Evolutionary conservation across 2,329 filamentous ascomycete species (phyloP).

Genomic region (Neocucurbitaria cava): DNA sequence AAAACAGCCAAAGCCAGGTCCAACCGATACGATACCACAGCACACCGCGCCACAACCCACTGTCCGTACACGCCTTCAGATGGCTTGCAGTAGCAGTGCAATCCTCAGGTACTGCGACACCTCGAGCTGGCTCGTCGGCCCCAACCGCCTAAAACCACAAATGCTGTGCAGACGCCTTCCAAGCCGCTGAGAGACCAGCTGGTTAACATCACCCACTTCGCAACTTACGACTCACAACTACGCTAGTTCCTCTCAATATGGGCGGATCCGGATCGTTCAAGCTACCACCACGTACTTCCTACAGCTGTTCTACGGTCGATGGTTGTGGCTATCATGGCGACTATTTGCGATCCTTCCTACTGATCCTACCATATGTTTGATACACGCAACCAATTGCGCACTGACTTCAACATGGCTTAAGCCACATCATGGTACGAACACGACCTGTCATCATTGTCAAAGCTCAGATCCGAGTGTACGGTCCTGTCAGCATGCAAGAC

Average conservation of each 20-base stretch:
- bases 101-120: slow-evolving; percentile 3
- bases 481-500: slow-evolving; percentile 39
- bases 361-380: slow-evolving; percentile 8
- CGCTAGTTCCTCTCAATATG: too few relatives aligned
- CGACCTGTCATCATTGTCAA: slow-evolving; percentile 14
- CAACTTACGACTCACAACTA: too few relatives aligned
- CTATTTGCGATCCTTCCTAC: background rate
- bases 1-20: slow-evolving; percentile 3
- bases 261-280: too few relatives aligned
- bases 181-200: background rate
- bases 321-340: background rate
- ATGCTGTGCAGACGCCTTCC: slow-evolving; percentile 14
- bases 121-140: slow-evolving; percentile 11
- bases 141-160: slow-evolving; percentile 12
- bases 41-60: slow-evolving; percentile 12
- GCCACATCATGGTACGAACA: slow-evolving; percentile 27
- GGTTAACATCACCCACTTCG: background rate
- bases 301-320: background rate
- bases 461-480: slow-evolving; percentile 14
- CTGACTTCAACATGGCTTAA: slow-evolving; percentile 27
- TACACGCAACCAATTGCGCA: slow-evolving; percentile 29
- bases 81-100: slow-evolving; percentile 11
- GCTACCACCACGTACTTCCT: background rate
- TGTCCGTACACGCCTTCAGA: slow-evolving; percentile 16
- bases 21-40: slow-evolving; percentile 16